Evolutionary conservation across 2,329 filamentous ascomycete species (phyloP).

Genomic region (Fusarium multiceps): DNA sequence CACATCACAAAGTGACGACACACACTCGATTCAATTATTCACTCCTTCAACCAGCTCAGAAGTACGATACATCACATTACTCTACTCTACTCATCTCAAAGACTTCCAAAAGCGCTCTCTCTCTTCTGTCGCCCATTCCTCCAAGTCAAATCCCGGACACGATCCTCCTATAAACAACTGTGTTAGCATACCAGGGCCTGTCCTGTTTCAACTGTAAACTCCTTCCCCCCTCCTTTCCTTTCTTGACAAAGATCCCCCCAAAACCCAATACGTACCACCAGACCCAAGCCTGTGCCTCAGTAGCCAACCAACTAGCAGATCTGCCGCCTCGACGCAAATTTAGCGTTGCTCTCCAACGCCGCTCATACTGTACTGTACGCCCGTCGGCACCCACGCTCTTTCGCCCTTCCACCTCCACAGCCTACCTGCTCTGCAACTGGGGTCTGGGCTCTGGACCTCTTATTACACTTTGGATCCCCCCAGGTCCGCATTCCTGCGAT

Average conservation of each 20-base stretch:
- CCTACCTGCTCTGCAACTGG: slow-evolving; percentile 27
- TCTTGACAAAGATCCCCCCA: slow-evolving; percentile 34
- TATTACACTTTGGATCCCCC: slow-evolving; percentile 41
- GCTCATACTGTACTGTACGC: slow-evolving; percentile 19
- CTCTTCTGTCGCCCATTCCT: slow-evolving; percentile 4
- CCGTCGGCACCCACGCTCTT: slow-evolving; percentile 27
- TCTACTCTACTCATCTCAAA: not conserved
- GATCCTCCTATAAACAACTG: slow-evolving; percentile 28
- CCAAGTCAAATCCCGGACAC: slow-evolving; percentile 1
- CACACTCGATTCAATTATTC: slow-evolving; percentile 1
- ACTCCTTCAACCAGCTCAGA: not conserved
- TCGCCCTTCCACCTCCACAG: slow-evolving; percentile 31
- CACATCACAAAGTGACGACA: slow-evolving; percentile 37
- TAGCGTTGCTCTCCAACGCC: slow-evolving; percentile 40
- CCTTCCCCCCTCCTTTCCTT: slow-evolving; percentile 34
- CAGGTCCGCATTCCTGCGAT: slow-evolving; percentile 42
- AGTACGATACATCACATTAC: not conserved
- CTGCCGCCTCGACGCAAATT: slow-evolving; percentile 36
- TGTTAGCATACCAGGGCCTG: slow-evolving; percentile 28
- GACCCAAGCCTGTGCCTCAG: slow-evolving; percentile 4
- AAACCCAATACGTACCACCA: slow-evolving; percentile 28
- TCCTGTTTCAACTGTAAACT: slow-evolving; percentile 32
- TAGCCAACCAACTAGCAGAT: slow-evolving; percentile 39
- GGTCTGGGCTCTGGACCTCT: slow-evolving; percentile 41
- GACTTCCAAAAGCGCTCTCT: slow-evolving; percentile 1